These are phyloP conservation scores for Scenedesmus sp. DNA, from an alignment of 163 green algal species.

Conservation along the genomic window DNA sequence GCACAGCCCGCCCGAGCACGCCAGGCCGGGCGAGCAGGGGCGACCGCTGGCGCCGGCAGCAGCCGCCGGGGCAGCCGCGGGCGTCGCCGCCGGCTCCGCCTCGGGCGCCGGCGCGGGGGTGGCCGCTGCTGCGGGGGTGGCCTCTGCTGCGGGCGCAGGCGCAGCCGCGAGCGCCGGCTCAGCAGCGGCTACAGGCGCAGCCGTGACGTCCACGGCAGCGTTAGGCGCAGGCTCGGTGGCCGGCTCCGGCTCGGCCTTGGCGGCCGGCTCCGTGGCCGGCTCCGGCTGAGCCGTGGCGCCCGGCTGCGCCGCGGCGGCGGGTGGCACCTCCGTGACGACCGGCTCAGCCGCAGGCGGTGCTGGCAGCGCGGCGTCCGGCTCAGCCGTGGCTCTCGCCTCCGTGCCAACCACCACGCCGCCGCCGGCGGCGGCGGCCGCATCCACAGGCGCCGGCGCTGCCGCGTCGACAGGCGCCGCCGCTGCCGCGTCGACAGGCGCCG, in stretches of 20 bases:
- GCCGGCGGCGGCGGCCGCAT: not conserved
- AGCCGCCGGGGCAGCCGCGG: not conserved
- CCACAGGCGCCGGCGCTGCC: not conserved
- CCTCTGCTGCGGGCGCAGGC: not conserved
- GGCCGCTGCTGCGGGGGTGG: conserved; percentile 3
- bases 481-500: not conserved
- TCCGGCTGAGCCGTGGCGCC: not conserved
- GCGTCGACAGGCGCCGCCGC: not conserved
- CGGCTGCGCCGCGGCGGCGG: not conserved
- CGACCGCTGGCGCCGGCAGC: too few relatives aligned
- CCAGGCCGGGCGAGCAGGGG: too few relatives aligned
- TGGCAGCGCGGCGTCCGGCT: not conserved
- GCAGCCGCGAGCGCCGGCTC: too few relatives aligned
- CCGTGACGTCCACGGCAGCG: not conserved
- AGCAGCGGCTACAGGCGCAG: not conserved
- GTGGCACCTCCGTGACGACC: not conserved
- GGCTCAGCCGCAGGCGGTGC: not conserved
- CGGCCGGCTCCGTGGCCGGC: not conserved
- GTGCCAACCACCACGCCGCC: too few relatives aligned
- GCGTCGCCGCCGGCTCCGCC: not conserved
- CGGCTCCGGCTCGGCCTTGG: not conserved
- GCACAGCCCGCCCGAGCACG: not conserved
- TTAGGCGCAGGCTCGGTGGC: not conserved
- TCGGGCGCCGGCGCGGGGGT: too few relatives aligned
- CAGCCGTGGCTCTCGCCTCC: not conserved